A percentile compares a stretch with the other conserved stretches of the same genome.
phyloP scores from a whole-genome alignment of 2,329 filamentous ascomycete genomes.

The Albophoma yamanashiensis region DNA sequence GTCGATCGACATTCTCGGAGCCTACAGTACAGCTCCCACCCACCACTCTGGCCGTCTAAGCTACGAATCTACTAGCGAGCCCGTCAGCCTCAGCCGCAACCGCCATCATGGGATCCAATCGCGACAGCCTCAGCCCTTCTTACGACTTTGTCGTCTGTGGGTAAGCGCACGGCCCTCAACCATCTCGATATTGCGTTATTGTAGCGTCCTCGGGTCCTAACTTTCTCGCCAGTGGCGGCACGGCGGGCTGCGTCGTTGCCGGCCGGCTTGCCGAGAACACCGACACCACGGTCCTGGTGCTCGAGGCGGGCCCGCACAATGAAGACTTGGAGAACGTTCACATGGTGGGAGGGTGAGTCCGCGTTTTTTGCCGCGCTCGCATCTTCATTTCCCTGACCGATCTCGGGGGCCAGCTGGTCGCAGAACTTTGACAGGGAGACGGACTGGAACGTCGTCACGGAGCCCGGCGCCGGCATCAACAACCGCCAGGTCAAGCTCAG shows the following conservation, averaged over 20 bases:
- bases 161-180: slow-evolving; percentile 10
- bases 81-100: not conserved
- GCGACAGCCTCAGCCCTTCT: not conserved
- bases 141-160: slow-evolving; percentile 25
- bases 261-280: slow-evolving; percentile 24
- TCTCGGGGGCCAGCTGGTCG: slow-evolving; percentile 20
- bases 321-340: slow-evolving; percentile 35
- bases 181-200: not conserved
- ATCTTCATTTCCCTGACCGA: not conserved
- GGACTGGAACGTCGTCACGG: slow-evolving; percentile 39
- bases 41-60: not conserved
- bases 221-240: slow-evolving; percentile 17
- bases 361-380: not conserved
- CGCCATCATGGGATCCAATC: not conserved
- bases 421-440: slow-evolving; percentile 35
- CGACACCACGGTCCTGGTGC: slow-evolving; percentile 17
- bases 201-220: not conserved
- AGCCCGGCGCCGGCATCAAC: slow-evolving; percentile 25
- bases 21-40: not conserved
- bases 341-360: slow-evolving; percentile 36
- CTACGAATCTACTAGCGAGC: not conserved
- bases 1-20: not conserved
- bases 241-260: slow-evolving; percentile 25
- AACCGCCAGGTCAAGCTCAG: slow-evolving; percentile 34
- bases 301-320: slow-evolving; percentile 27